These are phyloP conservation scores for Luffa aegyptiaca DNA, from an alignment of 306 rosid genomes.

Conservation along the genomic window DNA sequence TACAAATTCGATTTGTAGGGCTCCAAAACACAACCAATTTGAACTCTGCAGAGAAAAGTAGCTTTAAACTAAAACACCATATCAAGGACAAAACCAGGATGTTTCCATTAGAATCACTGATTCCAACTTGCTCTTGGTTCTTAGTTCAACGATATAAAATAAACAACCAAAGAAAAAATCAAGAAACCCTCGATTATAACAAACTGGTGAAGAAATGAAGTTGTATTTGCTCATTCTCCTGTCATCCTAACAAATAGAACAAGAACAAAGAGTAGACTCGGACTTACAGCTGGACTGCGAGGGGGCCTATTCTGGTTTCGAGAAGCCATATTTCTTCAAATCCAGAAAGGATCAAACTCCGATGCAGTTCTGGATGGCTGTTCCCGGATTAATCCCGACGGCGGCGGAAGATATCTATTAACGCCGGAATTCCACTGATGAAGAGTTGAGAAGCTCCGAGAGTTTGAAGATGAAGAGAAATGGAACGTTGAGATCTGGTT, in stretches of 20 bases:
- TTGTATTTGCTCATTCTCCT: neutral
- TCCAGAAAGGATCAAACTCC: neutral
- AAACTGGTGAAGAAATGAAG: neutral
- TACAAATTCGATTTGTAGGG: neutral
- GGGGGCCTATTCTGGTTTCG: constrained; percentile 86
- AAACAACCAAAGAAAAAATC: neutral
- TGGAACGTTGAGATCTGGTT: constrained; percentile 10
- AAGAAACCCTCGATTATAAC: neutral
- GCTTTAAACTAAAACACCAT: neutral
- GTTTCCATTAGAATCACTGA: neutral
- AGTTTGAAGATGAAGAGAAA: neutral
- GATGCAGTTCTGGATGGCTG: neutral
- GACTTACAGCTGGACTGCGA: constrained; percentile 53
- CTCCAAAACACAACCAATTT: neutral
- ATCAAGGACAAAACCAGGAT: neutral
- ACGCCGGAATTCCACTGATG: neutral
- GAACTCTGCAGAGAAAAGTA: neutral
- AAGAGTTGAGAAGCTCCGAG: neutral
- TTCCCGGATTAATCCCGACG: neutral
- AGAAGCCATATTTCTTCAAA: constrained; percentile 39
- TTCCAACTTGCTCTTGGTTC: neutral
- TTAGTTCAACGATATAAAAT: neutral
- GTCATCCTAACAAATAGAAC: neutral
- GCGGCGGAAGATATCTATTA: neutral
- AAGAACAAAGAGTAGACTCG: neutral